Evolutionary conservation across 192 early-diverging fungal species (phyloP), one percentile per base, ranked within the genome.

Genomic region (Podila epicladia): DNA sequence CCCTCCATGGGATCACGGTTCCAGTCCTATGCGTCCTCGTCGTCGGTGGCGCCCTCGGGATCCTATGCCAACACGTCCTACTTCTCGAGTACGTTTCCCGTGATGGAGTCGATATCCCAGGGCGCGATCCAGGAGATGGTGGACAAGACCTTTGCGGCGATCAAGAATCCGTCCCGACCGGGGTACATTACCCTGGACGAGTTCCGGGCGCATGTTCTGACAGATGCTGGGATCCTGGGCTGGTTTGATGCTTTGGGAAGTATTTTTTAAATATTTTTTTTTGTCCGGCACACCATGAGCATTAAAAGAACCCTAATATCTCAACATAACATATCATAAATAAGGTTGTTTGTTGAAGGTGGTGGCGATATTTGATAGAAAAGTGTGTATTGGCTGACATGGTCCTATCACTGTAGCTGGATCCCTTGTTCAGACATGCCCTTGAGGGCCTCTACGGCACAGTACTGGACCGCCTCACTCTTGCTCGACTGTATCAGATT

Each of bases 111-210:
- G 12, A 92, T 99, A 90, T 90, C 91, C 15, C 95, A 96, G 74
- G 95, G 96, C 69, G 95, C 97, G 0, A 95, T 98, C 51, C 90
- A 94, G 62, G 95, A 98, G 64, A 95, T 99, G 93, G 94, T 98
- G 20, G 93, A 95, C 50, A 94, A 92, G 74, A 93, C 95, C 15
- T 97, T 97, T 70, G 72, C 74, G 28, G 87, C 86, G 57, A 90
- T 91, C 57, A 82, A 85, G 33, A 83, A 82, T 60, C 77, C 77
- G 17, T 69, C 62, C 20, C 84, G 89, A 60, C 85, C 89, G 29
- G 91, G 92, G 24, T 92, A 75, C 67, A 90, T 99, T 69, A 91
- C 87, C 1, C 88, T 90, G 67, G 90, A 94, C 28, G 95, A 96
- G 85, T 98, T 99, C 69, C 82, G 83, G 45, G 75, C 73, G 24